phyloP scores from a whole-genome alignment of 208 protist genomes.

The Blechomonas ayalai region DNA sequence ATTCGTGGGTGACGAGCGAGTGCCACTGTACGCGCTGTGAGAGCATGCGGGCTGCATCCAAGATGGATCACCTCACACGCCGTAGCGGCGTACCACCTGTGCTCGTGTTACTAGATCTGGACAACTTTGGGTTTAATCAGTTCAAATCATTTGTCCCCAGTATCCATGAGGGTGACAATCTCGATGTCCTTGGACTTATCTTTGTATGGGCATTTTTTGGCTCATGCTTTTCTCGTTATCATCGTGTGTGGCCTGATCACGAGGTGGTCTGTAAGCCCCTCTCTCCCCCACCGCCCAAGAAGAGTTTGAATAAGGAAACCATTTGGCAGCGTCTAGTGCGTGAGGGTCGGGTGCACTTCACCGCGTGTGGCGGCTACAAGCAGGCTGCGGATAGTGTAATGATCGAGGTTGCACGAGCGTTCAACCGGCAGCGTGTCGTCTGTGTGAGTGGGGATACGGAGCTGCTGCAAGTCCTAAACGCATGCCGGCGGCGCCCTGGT shows the following conservation, averaged over 20 bases:
- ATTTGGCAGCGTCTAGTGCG: constrained; percentile 41
- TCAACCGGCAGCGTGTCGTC: constrained; percentile 31
- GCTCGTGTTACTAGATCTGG: constrained; percentile 77
- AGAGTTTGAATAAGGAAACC: background rate
- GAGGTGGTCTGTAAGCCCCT: constrained; percentile 36
- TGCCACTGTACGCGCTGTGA: constrained; percentile 80
- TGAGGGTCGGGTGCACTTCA: constrained; percentile 36
- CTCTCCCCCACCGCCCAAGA: background rate
- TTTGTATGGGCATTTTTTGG: constrained; percentile 85
- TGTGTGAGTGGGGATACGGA: constrained; percentile 45
- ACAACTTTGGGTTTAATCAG: constrained; percentile 88
- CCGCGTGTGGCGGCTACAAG: constrained; percentile 57
- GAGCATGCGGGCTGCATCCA: constrained; percentile 31
- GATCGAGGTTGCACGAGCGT: constrained; percentile 30
- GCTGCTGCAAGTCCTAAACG: constrained; percentile 28
- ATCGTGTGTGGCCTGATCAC: constrained; percentile 43
- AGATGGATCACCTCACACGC: constrained; percentile 8
- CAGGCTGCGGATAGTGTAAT: constrained; percentile 79
- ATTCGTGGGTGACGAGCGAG: constrained; percentile 56
- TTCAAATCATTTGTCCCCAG: constrained; percentile 57
- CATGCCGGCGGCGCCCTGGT: constrained; percentile 19
- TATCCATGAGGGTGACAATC: background rate
- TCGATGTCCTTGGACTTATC: constrained; percentile 35
- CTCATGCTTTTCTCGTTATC: constrained; percentile 80
- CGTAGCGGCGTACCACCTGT: constrained; percentile 10